phyloP scores from a whole-genome alignment of 805 yeast species.

The Kodamaea laetipori region DNA sequence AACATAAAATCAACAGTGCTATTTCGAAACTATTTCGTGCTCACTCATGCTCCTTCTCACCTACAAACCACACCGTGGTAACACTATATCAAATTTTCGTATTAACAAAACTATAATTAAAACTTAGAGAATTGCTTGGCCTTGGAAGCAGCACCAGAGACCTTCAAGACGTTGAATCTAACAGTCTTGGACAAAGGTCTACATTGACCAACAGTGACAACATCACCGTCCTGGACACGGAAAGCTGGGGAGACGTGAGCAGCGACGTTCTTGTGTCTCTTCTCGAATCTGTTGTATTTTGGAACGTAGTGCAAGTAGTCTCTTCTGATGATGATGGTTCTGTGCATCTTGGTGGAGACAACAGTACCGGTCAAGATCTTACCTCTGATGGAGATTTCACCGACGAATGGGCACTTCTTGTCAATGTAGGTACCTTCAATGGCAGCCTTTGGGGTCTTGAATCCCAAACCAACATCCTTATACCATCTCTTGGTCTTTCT shows the following conservation, averaged over 20 bases:
- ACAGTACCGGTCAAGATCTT: slow-evolving; percentile 99
- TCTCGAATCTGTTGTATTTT: slow-evolving; percentile 99
- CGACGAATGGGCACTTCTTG: slow-evolving; percentile 99
- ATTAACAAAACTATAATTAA: slow-evolving; percentile 46
- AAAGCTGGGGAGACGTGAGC: slow-evolving; percentile 99
- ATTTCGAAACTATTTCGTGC: too few species aligned
- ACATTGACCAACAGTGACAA: slow-evolving; percentile 99
- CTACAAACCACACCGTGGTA: too few species aligned
- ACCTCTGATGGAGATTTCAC: slow-evolving; percentile 98
- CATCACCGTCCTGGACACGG: slow-evolving; percentile 99
- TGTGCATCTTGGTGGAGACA: slow-evolving; percentile 99
- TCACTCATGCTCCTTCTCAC: too few species aligned
- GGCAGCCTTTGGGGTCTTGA: slow-evolving; percentile 99
- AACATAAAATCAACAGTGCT: too few species aligned
- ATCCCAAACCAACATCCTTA: slow-evolving; percentile 99
- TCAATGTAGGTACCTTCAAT: slow-evolving; percentile 98
- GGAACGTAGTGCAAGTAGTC: slow-evolving; percentile 99
- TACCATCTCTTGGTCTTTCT: slow-evolving; percentile 99
- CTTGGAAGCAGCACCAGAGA: slow-evolving; percentile 84
- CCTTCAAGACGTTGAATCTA: slow-evolving; percentile 99
- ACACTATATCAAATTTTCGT: background rate
- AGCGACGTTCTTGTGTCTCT: slow-evolving; percentile 99
- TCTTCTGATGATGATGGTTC: slow-evolving; percentile 99
- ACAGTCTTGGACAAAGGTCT: slow-evolving; percentile 99
- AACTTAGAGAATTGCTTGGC: slow-evolving; percentile 96